Conservation (phyloP, 306 rosid species). For the Cucurbita moschata region DNA sequence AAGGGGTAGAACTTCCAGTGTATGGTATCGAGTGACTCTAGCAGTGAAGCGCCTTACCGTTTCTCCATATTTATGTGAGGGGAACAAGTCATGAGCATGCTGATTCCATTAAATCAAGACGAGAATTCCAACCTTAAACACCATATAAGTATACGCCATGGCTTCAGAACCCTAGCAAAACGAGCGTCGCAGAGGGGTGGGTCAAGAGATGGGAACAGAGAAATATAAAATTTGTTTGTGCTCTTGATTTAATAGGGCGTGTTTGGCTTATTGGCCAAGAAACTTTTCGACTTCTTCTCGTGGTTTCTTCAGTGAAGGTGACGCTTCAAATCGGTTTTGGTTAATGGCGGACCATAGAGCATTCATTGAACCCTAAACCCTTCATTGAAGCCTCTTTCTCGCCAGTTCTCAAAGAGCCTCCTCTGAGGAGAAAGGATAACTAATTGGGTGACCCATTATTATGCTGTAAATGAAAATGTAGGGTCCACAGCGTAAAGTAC, state of each 20-base stretch:
- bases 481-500: not conserved
- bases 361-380: too few species aligned
- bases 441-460: too few species aligned
- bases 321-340: too few species aligned
- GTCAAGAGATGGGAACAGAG: not conserved
- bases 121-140: slow-evolving; percentile 56
- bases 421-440: too few species aligned
- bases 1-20: slow-evolving; percentile 38
- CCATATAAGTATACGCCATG: slow-evolving; percentile 41
- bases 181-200: slow-evolving; percentile 11
- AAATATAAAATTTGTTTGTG: not conserved
- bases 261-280: slow-evolving; percentile 38
- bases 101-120: not conserved
- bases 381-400: too few species aligned
- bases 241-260: not conserved
- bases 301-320: slow-evolving; percentile 5
- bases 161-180: slow-evolving; percentile 3
- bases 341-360: too few species aligned
- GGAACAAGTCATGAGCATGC: not conserved
- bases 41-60: slow-evolving; percentile 51
- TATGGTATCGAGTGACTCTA: too few species aligned
- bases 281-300: not conserved
- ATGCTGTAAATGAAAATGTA: not conserved
- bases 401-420: too few species aligned
- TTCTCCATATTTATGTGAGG: slow-evolving; percentile 31